Conservation (phyloP, 352 stramenopile genomes). For the Albugo laibachii region DNA sequence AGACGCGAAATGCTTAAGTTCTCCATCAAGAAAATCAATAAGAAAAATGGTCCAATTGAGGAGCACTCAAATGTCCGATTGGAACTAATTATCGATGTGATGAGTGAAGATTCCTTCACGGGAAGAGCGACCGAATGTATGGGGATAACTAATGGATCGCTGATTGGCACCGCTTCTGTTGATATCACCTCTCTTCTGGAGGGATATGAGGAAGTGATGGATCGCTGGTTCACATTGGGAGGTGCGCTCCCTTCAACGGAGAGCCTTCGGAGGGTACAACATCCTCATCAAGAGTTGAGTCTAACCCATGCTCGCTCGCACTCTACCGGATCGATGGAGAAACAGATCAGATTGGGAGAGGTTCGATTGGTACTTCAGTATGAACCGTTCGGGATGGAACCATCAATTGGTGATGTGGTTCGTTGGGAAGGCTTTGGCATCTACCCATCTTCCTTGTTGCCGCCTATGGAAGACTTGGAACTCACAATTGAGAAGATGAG, state of each 20-base stretch:
- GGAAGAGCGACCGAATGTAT: conserved; percentile 60
- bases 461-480: conserved; percentile 45
- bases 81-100: conserved; percentile 55
- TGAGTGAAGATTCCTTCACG: conserved; percentile 67
- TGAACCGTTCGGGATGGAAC: conserved; percentile 60
- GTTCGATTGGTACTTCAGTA: conserved; percentile 63
- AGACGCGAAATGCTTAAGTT: conserved; percentile 49
- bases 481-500: conserved; percentile 67
- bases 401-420: conserved; percentile 39
- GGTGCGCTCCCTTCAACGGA: conserved; percentile 12
- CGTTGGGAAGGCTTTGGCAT: conserved; percentile 58
- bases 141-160: conserved; percentile 48
- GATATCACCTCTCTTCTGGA: conserved; percentile 54
- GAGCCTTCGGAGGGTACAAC: neutral
- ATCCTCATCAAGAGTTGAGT: neutral
- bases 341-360: conserved; percentile 36
- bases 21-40: conserved; percentile 48
- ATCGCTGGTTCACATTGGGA: conserved; percentile 55
- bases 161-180: conserved; percentile 45
- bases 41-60: conserved; percentile 24
- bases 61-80: conserved; percentile 54
- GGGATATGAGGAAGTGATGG: conserved; percentile 58
- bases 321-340: conserved; percentile 7
- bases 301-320: neutral
- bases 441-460: conserved; percentile 44